Percentiles rank a stretch among this genome's conserved stretches.
These are phyloP conservation scores for Nitzschia sp. DNA, from an alignment of 108 stramenopile species.

Conservation along the genomic window DNA sequence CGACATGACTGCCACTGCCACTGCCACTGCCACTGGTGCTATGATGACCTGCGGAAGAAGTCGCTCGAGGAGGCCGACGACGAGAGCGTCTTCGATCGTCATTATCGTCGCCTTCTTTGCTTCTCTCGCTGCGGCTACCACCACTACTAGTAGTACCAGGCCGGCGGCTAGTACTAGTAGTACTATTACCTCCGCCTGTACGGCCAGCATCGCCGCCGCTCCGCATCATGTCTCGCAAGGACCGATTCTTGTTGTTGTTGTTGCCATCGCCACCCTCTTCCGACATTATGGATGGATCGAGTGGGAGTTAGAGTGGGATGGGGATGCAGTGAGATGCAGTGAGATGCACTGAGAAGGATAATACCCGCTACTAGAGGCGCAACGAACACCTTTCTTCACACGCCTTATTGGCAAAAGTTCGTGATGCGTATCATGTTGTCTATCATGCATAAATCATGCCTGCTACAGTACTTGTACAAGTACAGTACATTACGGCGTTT, in stretches of 20 bases:
- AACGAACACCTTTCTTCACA: no score
- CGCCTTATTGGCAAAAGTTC: no score
- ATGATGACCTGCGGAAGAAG: not conserved
- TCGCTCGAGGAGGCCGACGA: slow-evolving; percentile 8
- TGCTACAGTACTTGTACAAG: no score
- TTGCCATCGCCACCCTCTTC: not conserved
- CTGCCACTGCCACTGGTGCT: not conserved
- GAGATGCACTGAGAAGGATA: no score
- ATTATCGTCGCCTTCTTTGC: not conserved
- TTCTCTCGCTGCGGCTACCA: not conserved
- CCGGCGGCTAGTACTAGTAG: not conserved
- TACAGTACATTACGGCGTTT: no score
- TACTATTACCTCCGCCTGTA: not conserved
- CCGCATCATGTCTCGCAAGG: slow-evolving; percentile 5
- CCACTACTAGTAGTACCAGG: not conserved
- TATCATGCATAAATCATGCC: no score
- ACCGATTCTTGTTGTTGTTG: not conserved
- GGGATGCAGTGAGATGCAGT: no score
- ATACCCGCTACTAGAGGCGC: no score
- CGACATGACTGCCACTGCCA: not conserved
- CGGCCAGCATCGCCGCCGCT: not conserved
- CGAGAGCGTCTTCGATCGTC: not conserved
- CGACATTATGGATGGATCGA: no score
- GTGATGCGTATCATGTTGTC: no score
- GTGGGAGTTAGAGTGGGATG: no score